A percentile compares a stretch with the other conserved stretches of the same genome.
Evolutionary conservation across 2,329 filamentous ascomycete genomes (phyloP).

Genomic region (Aspergillus viridinutans): DNA sequence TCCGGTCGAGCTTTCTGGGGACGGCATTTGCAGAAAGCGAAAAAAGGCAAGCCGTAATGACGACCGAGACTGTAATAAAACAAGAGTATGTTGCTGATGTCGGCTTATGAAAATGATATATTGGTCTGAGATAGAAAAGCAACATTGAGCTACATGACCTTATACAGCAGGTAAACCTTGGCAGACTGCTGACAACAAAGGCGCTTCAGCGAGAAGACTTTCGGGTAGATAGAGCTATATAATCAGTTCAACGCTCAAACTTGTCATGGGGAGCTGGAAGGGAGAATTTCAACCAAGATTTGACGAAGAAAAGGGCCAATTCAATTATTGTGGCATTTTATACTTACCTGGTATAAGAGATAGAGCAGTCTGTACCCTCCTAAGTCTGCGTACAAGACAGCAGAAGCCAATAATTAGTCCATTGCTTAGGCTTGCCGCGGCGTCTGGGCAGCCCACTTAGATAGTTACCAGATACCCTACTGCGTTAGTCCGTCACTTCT

Average conservation of each 20-base stretch:
- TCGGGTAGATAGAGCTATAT: not conserved
- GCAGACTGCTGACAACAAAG: not conserved
- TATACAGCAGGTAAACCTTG: not conserved
- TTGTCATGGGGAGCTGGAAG: not conserved
- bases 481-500: no score
- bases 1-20: constrained; percentile 33
- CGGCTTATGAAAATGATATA: not conserved
- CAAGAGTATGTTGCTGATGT: not conserved
- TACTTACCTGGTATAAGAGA: not conserved
- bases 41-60: constrained; percentile 25
- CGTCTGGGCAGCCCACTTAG: no score
- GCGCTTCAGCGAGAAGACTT: not conserved
- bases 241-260: not conserved
- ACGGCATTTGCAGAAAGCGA: constrained; percentile 28
- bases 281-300: no score
- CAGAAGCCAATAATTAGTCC: no score
- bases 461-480: no score
- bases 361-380: not conserved
- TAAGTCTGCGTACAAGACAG: not conserved
- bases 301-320: no score
- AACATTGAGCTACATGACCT: not conserved
- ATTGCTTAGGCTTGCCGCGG: no score
- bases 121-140: not conserved
- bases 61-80: not conserved
- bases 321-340: no score